A percentile compares a stretch with the other conserved stretches of the same genome.
These are phyloP conservation scores for Monotropa hypopitys DNA, from an alignment of 179 eudicot genomes.

Conservation along the genomic window DNA sequence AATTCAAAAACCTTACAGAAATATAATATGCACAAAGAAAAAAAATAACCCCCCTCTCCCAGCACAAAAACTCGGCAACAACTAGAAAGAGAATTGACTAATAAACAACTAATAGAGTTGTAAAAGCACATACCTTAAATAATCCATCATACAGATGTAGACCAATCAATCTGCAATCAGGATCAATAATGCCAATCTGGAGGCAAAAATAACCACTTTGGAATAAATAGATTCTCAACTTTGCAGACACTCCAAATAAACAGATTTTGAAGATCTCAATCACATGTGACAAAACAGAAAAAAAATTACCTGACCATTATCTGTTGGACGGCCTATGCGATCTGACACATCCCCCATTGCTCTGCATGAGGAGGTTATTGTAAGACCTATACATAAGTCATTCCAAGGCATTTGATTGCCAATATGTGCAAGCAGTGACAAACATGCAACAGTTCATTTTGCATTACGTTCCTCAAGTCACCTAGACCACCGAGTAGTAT, in stretches of 20 bases:
- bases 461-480: not conserved
- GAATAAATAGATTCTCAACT: not conserved
- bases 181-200: conserved; percentile 96
- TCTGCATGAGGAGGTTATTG: conserved; percentile 29
- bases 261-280: not conserved
- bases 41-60: not conserved
- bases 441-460: not conserved
- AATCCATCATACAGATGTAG: conserved; percentile 91
- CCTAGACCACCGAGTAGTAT: not conserved
- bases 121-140: conserved; percentile 54
- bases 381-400: not conserved
- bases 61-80: not conserved
- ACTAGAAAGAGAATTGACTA: not conserved
- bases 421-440: not conserved
- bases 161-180: conserved; percentile 97
- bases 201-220: not conserved
- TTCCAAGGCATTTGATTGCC: not conserved
- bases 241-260: not conserved
- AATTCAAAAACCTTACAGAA: not conserved
- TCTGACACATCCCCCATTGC: conserved; percentile 99
- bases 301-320: conserved; percentile 77
- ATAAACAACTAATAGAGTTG: not conserved
- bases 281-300: not conserved
- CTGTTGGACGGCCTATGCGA: conserved; percentile 95
- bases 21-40: not conserved